Percentiles rank a stretch among this genome's conserved stretches.
Evolutionary conservation across 2,329 filamentous ascomycete species (phyloP).

Genomic region (Talaromyces marneffei): DNA sequence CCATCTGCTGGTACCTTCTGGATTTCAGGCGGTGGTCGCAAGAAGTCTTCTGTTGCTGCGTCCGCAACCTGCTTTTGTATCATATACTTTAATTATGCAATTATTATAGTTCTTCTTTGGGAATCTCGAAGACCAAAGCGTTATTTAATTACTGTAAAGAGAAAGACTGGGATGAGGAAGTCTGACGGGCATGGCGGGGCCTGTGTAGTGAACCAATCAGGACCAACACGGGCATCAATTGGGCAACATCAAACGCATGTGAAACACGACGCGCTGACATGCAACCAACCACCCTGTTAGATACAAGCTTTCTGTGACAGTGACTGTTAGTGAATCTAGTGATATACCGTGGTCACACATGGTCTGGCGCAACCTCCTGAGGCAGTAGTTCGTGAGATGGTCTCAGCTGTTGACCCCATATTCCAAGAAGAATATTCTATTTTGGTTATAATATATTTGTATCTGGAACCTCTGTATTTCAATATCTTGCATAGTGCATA

Average conservation of each 20-base stretch:
- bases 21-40: constrained; percentile 2
- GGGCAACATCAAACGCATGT: constrained; percentile 3
- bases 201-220: not conserved
- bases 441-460: not conserved
- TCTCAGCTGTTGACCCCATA: not conserved
- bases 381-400: not conserved
- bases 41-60: not conserved
- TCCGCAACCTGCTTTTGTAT: constrained; percentile 1
- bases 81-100: constrained; percentile 7
- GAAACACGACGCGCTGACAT: constrained; percentile 8
- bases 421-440: not conserved
- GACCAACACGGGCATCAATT: not conserved
- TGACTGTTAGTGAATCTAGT: not conserved
- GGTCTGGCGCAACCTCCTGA: not conserved
- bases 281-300: constrained; percentile 1
- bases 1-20: constrained; percentile 3
- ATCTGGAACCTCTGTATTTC: not conserved
- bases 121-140: not conserved
- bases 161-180: not conserved
- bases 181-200: not conserved
- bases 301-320: not conserved
- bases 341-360: not conserved
- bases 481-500: not conserved
- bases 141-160: not conserved
- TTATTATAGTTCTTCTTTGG: not conserved